Evolutionary conservation across 1,284 basidiomycete genomes (phyloP).

Genomic region (Microstroma glucosiphilum): DNA sequence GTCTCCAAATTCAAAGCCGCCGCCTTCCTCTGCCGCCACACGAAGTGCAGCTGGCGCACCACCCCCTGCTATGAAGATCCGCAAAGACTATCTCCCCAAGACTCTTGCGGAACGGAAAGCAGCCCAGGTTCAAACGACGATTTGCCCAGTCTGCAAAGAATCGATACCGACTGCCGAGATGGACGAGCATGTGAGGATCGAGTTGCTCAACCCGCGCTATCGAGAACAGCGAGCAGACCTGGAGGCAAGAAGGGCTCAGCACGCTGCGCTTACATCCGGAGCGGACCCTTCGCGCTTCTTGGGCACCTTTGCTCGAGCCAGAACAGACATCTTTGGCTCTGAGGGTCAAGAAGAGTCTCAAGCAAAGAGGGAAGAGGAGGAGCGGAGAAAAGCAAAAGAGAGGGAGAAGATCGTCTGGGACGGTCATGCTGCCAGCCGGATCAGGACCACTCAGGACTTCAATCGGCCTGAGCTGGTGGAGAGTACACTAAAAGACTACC

Average conservation of each 20-base stretch:
- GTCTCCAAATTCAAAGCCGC: neutral
- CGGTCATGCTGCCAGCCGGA: slow-evolving; percentile 36
- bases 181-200: slow-evolving; percentile 96
- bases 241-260: slow-evolving; percentile 43
- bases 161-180: slow-evolving; percentile 89
- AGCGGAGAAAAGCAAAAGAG: slow-evolving; percentile 33
- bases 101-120: slow-evolving; percentile 26
- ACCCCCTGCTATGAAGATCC: slow-evolving; percentile 57
- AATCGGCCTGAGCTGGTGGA: slow-evolving; percentile 24
- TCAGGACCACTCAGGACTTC: slow-evolving; percentile 26
- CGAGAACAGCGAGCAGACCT: slow-evolving; percentile 44
- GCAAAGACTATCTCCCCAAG: slow-evolving; percentile 83
- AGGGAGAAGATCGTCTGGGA: slow-evolving; percentile 49
- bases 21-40: neutral
- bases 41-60: neutral
- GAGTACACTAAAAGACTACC: slow-evolving; percentile 23
- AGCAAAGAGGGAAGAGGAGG: slow-evolving; percentile 35
- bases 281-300: slow-evolving; percentile 44
- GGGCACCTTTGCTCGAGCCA: slow-evolving; percentile 37
- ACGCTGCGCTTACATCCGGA: slow-evolving; percentile 37
- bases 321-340: slow-evolving; percentile 38
- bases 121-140: slow-evolving; percentile 55
- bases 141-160: slow-evolving; percentile 87
- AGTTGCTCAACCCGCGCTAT: slow-evolving; percentile 81
- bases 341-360: slow-evolving; percentile 37